Evolutionary conservation across 148 eudicot genomes (phyloP).

Genomic region (Euryodendron excelsum): DNA sequence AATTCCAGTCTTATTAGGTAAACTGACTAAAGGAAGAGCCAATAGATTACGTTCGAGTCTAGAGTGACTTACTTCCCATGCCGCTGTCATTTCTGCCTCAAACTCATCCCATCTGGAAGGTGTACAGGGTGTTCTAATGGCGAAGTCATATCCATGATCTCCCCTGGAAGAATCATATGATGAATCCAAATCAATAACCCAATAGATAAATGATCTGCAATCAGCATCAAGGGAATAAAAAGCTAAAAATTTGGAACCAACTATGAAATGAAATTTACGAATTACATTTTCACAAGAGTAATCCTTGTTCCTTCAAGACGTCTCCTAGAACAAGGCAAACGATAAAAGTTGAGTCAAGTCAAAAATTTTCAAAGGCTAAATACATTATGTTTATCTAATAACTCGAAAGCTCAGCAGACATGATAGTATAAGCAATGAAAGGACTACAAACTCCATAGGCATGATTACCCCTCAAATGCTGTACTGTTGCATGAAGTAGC

Average conservation of each 20-base stretch:
- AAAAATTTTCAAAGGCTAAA: slow-evolving; percentile 1
- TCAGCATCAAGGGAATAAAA: slow-evolving; percentile 2
- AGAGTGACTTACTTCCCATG: slow-evolving; percentile 76
- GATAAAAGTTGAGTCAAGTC: slow-evolving; percentile 21
- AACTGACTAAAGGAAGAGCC: neutral
- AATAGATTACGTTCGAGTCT: neutral
- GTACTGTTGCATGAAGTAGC: slow-evolving; percentile 87
- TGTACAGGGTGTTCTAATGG: slow-evolving; percentile 89
- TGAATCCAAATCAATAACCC: slow-evolving; percentile 3
- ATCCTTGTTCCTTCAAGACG: slow-evolving; percentile 96
- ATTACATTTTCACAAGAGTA: slow-evolving; percentile 70
- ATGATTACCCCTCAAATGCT: slow-evolving; percentile 76
- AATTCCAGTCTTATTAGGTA: neutral
- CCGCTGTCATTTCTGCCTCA: slow-evolving; percentile 80
- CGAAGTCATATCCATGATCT: slow-evolving; percentile 79
- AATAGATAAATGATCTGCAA: slow-evolving; percentile 9
- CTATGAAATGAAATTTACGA: slow-evolving; percentile 3
- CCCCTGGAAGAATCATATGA: slow-evolving; percentile 49
- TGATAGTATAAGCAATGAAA: slow-evolving; percentile 4
- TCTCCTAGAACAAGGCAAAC: slow-evolving; percentile 51
- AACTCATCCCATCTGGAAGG: slow-evolving; percentile 93
- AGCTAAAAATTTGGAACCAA: slow-evolving; percentile 1
- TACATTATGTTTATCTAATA: neutral
- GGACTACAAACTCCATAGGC: slow-evolving; percentile 2
- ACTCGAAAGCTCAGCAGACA: slow-evolving; percentile 9